A percentile compares a stretch with the other conserved stretches of the same genome.
Conservation (phyloP, 345 rosid genomes). For the Mercurialis annua region DNA sequence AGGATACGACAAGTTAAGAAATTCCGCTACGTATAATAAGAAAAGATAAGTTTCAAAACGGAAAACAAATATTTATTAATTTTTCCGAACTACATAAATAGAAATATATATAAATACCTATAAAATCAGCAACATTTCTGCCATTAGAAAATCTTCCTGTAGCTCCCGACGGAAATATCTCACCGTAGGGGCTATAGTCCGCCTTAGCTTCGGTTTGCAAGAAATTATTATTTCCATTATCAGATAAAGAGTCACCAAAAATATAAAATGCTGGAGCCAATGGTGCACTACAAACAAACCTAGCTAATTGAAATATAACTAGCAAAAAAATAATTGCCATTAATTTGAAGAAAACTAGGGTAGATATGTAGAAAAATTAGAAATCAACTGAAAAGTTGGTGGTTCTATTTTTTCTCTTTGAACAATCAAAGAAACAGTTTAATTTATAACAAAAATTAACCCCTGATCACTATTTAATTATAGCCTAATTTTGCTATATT, state of each 20-base stretch:
- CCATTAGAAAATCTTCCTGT: constrained; percentile 56
- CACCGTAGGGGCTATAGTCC: constrained; percentile 39
- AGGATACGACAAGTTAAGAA: constrained; percentile 40
- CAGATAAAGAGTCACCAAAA: constrained; percentile 50
- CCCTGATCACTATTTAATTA: too few relatives aligned
- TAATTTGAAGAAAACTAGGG: too few relatives aligned
- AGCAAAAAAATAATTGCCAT: not conserved
- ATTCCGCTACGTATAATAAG: constrained; percentile 34
- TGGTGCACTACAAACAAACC: not conserved
- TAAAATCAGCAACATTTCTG: constrained; percentile 35
- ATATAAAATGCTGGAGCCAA: constrained; percentile 41
- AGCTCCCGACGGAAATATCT: constrained; percentile 23
- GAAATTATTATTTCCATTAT: constrained; percentile 47
- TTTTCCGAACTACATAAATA: too few relatives aligned
- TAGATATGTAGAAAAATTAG: too few relatives aligned
- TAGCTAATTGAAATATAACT: not conserved
- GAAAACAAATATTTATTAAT: too few relatives aligned
- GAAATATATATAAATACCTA: constrained; percentile 24
- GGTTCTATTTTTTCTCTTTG: too few relatives aligned
- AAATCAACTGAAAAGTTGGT: too few relatives aligned
- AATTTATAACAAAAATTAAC: too few relatives aligned
- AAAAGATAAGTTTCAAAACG: not conserved
- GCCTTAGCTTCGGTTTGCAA: constrained; percentile 39
- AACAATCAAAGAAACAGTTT: too few relatives aligned
- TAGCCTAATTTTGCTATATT: too few relatives aligned